These are phyloP conservation scores for Mycosphaerelloides madeirae DNA, from an alignment of 2,329 filamentous ascomycete species.

Conservation along the genomic window DNA sequence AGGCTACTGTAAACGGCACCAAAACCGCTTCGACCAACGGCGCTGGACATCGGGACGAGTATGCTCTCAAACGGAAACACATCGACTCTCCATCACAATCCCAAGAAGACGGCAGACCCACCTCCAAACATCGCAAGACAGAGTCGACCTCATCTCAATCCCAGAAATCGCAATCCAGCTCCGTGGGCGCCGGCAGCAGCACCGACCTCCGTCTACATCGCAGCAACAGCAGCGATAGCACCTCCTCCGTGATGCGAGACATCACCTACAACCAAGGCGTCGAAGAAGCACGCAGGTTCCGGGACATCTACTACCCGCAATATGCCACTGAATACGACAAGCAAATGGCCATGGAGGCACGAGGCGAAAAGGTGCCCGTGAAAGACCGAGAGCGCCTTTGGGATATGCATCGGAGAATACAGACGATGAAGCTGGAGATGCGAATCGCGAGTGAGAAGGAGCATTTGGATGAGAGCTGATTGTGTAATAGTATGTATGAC, in stretches of 20 bases:
- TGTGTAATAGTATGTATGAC: no score
- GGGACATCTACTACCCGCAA: constrained; percentile 52
- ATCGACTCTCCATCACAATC: constrained; percentile 32
- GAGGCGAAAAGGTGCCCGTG: constrained; percentile 26
- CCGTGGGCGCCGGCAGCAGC: constrained; percentile 21
- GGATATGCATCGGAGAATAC: constrained; percentile 50
- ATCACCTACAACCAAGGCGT: constrained; percentile 42
- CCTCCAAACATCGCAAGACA: constrained; percentile 31
- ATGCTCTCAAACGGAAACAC: constrained; percentile 43
- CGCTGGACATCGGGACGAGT: constrained; percentile 26
- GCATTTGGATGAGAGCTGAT: constrained; percentile 14
- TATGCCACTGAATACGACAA: constrained; percentile 54
- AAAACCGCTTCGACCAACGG: constrained; percentile 14
- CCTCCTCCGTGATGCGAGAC: constrained; percentile 19
- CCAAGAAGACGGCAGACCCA: constrained; percentile 13
- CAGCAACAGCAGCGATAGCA: constrained; percentile 24
- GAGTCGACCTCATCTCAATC: constrained; percentile 30
- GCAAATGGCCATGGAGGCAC: constrained; percentile 33
- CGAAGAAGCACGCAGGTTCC: constrained; percentile 47
- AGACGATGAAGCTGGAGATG: constrained; percentile 57
- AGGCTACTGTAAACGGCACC: constrained; percentile 37
- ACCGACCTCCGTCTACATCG: constrained; percentile 8
- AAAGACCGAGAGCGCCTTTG: constrained; percentile 50
- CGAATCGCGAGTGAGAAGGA: constrained; percentile 31
- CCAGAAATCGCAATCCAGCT: constrained; percentile 22